These are phyloP conservation scores for Colletotrichum sp. DNA, from an alignment of 2,329 filamentous ascomycete genomes.

Conservation along the genomic window DNA sequence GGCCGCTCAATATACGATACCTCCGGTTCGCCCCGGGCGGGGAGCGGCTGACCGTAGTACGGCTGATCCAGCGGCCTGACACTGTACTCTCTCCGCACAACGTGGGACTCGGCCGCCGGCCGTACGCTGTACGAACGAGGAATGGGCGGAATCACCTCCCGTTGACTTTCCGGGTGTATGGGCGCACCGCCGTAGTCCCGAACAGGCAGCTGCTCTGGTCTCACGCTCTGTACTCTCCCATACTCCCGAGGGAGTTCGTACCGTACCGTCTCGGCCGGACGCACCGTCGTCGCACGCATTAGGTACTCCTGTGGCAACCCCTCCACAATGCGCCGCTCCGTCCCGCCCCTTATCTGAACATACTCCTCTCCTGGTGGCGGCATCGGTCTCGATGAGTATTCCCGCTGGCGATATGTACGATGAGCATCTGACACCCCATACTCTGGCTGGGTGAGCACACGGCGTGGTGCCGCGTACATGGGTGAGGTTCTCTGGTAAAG, in stretches of 20 bases:
- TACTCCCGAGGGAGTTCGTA: conserved; percentile 49
- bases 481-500: conserved; percentile 60
- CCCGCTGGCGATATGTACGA: conserved; percentile 60
- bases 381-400: conserved; percentile 60
- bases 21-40: conserved; percentile 37
- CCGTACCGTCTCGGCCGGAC: conserved; percentile 52
- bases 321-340: conserved; percentile 46
- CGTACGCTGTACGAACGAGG: conserved; percentile 36
- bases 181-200: conserved; percentile 52
- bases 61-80: conserved; percentile 44
- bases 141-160: conserved; percentile 32
- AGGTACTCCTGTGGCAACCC: conserved; percentile 59
- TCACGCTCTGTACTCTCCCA: conserved; percentile 47
- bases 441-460: conserved; percentile 69
- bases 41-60: conserved; percentile 45
- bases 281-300: conserved; percentile 61
- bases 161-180: conserved; percentile 42
- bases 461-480: conserved; percentile 52
- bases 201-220: conserved; percentile 41
- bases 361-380: conserved; percentile 49
- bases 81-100: conserved; percentile 43
- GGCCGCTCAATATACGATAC: conserved; percentile 51
- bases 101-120: conserved; percentile 30
- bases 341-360: conserved; percentile 48
- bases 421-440: conserved; percentile 55